These are phyloP conservation scores for Nothopassalora personata DNA, from an alignment of 2,329 filamentous ascomycete genomes.

Conservation along the genomic window DNA sequence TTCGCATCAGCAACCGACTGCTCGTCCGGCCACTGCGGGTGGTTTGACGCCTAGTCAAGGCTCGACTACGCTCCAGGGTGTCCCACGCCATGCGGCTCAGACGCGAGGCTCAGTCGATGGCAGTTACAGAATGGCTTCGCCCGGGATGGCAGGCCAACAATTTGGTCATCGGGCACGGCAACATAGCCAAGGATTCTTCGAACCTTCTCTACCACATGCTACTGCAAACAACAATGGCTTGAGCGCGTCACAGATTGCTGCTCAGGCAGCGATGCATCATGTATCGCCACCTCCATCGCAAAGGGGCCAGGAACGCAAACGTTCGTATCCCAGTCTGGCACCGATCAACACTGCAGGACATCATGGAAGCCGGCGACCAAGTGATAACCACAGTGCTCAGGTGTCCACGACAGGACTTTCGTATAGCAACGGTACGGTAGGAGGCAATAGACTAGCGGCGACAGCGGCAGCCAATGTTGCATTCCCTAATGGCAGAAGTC, in stretches of 20 bases:
- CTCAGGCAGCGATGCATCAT: constrained; percentile 66
- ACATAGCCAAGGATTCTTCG: constrained; percentile 70
- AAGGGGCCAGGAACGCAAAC: constrained; percentile 48
- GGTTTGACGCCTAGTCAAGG: constrained; percentile 30
- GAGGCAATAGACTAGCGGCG: constrained; percentile 59
- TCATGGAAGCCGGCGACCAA: constrained; percentile 20
- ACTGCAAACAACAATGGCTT: constrained; percentile 35
- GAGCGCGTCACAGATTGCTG: constrained; percentile 71
- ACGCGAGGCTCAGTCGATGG: constrained; percentile 33
- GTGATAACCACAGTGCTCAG: constrained; percentile 29
- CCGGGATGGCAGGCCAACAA: constrained; percentile 25
- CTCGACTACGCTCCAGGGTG: constrained; percentile 32
- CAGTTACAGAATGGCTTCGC: constrained; percentile 25
- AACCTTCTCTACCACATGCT: constrained; percentile 59
- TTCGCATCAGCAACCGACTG: constrained; percentile 25
- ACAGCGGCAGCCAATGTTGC: constrained; percentile 68
- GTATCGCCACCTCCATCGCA: constrained; percentile 25
- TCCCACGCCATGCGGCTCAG: constrained; percentile 23
- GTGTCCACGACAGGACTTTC: constrained; percentile 18
- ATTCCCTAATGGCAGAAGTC: constrained; percentile 57
- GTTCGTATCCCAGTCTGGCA: constrained; percentile 67
- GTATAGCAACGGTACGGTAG: constrained; percentile 59
- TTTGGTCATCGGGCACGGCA: constrained; percentile 58
- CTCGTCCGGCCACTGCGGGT: constrained; percentile 31
- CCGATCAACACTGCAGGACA: constrained; percentile 36